Percentiles rank a stretch among this genome's conserved stretches.
Evolutionary conservation across 805 yeast species (phyloP).

Genomic region (Sugiyamaella mastotermitis): DNA sequence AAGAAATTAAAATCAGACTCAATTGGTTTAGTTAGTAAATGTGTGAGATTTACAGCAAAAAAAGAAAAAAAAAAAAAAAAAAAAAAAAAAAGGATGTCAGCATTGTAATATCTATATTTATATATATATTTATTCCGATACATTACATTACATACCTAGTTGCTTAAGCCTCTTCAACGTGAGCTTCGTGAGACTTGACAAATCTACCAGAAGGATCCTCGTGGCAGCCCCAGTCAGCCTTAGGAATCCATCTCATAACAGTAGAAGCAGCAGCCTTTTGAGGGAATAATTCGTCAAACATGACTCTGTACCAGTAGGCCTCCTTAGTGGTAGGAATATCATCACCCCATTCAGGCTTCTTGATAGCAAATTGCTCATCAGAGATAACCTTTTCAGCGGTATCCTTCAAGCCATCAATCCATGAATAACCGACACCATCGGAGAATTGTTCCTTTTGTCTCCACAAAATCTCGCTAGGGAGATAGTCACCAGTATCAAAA

Average conservation of each 20-base stretch:
- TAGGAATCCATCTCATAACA: constrained; percentile 99
- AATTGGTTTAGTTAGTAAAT: too few relatives aligned
- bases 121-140: too few relatives aligned
- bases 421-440: constrained; percentile 98
- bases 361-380: constrained; percentile 85
- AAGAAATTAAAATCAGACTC: too few relatives aligned
- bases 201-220: constrained; percentile 98
- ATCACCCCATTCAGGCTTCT: constrained; percentile 93
- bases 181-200: constrained; percentile 66
- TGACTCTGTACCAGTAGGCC: constrained; percentile 97
- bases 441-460: constrained; percentile 99
- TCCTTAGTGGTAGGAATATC: constrained; percentile 97
- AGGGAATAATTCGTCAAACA: constrained; percentile 91
- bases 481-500: constrained; percentile 86
- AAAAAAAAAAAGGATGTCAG: too few relatives aligned
- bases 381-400: constrained; percentile 80
- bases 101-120: too few relatives aligned
- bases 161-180: constrained; percentile 1
- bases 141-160: too few relatives aligned
- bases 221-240: constrained; percentile 99
- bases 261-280: constrained; percentile 89
- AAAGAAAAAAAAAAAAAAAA: too few relatives aligned
- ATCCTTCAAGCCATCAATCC: constrained; percentile 98
- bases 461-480: constrained; percentile 96
- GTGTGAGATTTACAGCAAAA: too few relatives aligned